These are phyloP conservation scores for Entomortierella beljakovae DNA, from an alignment of 192 early-diverging fungal genomes.

Conservation along the genomic window DNA sequence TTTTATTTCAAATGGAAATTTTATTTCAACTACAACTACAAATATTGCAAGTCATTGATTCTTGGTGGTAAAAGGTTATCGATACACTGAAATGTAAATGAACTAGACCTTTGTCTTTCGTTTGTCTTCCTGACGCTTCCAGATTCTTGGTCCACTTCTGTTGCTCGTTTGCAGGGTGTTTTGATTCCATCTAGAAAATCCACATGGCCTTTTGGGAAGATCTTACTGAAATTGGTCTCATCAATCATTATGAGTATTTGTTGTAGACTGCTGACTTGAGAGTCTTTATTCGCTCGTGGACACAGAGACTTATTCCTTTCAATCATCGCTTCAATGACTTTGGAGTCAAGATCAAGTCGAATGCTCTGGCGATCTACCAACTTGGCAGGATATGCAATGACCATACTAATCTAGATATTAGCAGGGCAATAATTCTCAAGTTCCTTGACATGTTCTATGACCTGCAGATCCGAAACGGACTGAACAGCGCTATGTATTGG, in stretches of 20 bases:
- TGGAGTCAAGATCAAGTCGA: too few species aligned
- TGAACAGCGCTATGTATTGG: too few species aligned
- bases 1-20: too few species aligned
- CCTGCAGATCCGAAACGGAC: background rate
- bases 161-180: slow-evolving; percentile 5
- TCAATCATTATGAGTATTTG: slow-evolving; percentile 7
- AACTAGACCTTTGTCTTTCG: too few species aligned
- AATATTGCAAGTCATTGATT: too few species aligned
- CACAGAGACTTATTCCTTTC: too few species aligned
- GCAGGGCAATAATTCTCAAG: background rate
- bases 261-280: background rate
- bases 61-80: too few species aligned
- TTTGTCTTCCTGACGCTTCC: slow-evolving; percentile 8
- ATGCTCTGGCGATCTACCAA: background rate
- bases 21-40: too few species aligned
- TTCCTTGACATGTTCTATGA: background rate
- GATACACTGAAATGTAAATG: too few species aligned
- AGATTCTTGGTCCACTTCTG: slow-evolving; percentile 7
- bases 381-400: slow-evolving; percentile 29
- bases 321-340: too few species aligned
- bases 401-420: slow-evolving; percentile 16
- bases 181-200: slow-evolving; percentile 28
- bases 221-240: slow-evolving; percentile 12
- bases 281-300: slow-evolving; percentile 19
- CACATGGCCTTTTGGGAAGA: slow-evolving; percentile 14